Conservation (phyloP, 129 eudicot species). For the Solidago caesia region DNA sequence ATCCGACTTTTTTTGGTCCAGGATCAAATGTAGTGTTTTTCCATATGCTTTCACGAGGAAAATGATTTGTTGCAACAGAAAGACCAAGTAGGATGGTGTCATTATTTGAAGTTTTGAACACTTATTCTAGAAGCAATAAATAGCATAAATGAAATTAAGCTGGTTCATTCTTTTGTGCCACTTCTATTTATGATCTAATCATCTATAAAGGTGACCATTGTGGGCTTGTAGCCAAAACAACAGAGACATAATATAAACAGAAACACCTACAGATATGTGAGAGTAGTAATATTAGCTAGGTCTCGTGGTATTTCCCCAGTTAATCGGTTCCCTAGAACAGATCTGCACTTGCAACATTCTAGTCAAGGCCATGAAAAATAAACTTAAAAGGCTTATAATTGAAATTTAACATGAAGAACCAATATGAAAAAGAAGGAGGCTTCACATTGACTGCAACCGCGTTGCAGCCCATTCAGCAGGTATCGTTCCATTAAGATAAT, state of each 20-base stretch:
- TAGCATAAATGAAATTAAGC: background rate
- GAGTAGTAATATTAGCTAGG: conserved; percentile 59
- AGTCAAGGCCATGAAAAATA: background rate
- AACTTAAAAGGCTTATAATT: background rate
- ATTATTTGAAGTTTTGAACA: background rate
- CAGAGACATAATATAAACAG: background rate
- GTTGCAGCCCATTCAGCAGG: conserved; percentile 29
- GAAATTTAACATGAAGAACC: background rate
- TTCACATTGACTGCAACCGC: conserved; percentile 3
- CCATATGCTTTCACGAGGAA: no score
- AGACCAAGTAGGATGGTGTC: background rate
- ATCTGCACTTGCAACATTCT: conserved; percentile 39
- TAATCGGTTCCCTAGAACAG: conserved; percentile 62
- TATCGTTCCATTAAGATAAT: conserved; percentile 30
- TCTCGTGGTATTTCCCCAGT: conserved; percentile 64
- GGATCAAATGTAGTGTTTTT: background rate
- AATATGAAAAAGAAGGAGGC: background rate
- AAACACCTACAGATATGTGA: conserved; percentile 58
- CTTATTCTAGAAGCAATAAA: background rate
- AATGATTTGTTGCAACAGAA: no score
- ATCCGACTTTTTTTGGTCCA: background rate
- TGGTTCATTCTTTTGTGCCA: background rate
- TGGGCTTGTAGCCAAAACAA: no score
- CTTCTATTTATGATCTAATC: background rate
- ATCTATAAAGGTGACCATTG: no score